Conservation (phyloP, 306 rosid species). For the Cicer bijugum region DNA sequence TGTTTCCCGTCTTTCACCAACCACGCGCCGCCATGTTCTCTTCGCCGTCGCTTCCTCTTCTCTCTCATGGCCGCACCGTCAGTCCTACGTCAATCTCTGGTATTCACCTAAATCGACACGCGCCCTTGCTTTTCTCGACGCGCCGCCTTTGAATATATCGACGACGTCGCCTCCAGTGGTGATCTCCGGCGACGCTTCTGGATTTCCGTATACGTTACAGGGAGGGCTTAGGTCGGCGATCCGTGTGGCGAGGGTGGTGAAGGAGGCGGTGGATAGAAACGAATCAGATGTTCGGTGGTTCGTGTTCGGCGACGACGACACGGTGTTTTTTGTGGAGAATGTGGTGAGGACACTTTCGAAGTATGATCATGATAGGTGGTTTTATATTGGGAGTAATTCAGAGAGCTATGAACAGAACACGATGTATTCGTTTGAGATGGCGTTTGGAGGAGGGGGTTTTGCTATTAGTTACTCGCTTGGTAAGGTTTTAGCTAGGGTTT, state of each 20-base stretch:
- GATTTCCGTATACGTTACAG: slow-evolving; percentile 63
- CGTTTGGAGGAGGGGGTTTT: slow-evolving; percentile 95
- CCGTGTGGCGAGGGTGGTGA: slow-evolving; percentile 85
- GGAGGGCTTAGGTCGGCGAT: slow-evolving; percentile 87
- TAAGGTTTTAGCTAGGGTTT: slow-evolving; percentile 68
- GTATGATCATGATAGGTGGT: slow-evolving; percentile 79
- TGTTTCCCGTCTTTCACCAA: slow-evolving; percentile 34
- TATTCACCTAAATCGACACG: slow-evolving; percentile 61
- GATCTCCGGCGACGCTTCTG: slow-evolving; percentile 65
- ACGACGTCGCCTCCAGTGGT: slow-evolving; percentile 49
- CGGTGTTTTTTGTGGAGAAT: slow-evolving; percentile 85
- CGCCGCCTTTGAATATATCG: not conserved
- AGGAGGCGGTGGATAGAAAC: slow-evolving; percentile 72
- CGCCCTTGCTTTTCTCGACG: slow-evolving; percentile 72
- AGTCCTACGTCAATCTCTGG: slow-evolving; percentile 69
- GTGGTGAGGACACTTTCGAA: slow-evolving; percentile 64
- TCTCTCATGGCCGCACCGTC: slow-evolving; percentile 65
- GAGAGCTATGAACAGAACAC: slow-evolving; percentile 83
- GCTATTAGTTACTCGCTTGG: slow-evolving; percentile 80
- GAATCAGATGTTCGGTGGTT: slow-evolving; percentile 82
- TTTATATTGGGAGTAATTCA: slow-evolving; percentile 74
- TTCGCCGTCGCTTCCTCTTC: slow-evolving; percentile 79
- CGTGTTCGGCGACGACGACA: slow-evolving; percentile 92
- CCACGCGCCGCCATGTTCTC: slow-evolving; percentile 75
- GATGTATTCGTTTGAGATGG: slow-evolving; percentile 75